Evolutionary conservation across 1,284 basidiomycete species (phyloP), one percentile per base, ranked within the genome.

Genomic region (Fomitiporia mediterranea): DNA sequence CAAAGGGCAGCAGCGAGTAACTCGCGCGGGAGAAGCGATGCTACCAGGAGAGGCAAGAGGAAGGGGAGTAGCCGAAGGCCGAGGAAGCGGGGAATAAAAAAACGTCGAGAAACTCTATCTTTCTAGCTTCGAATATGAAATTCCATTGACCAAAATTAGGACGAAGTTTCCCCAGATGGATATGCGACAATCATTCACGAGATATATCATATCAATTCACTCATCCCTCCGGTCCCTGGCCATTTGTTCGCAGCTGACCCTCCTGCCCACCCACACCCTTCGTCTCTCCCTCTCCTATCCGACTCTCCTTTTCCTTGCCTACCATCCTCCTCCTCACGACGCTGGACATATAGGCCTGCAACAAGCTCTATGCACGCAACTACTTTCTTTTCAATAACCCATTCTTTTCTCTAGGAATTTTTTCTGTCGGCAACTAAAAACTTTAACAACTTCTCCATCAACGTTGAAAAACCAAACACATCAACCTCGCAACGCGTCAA

Each of bases 11-110:
- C n/a, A n/a, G n/a, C 40, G 7, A 25, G 21, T 28, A 46, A 28
- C n/a, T n/a, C n/a, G n/a, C 43, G 43, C 43, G 44, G 44, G 44
- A 46, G 44, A 46, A 46, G 44, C 25, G 30, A n/a, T n/a, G n/a
- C n/a, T n/a, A n/a, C n/a, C n/a, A n/a, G n/a, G n/a, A n/a, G n/a
- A 4, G 42, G 8, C 4, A 17, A 15, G 17, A 17, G 17, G 21
- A 21, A 4, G 5, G 19, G 21, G 27, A n/a, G n/a, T n/a, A n/a
- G n/a, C n/a, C n/a, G n/a, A n/a, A n/a, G n/a, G n/a, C 32, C 32
- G 32, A 34, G 32, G 32, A 34, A n/a, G n/a, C n/a, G n/a, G n/a
- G 32, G 32, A 34, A 34, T 6, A 6, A 34, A 6, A 6, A 34
- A 34, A 6, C 32, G 7, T 13, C 32, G 32, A 13, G 32, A 34